These are phyloP conservation scores for Sporisorium iseilematis-ciliati DNA, from an alignment of 1,284 basidiomycete genomes.

Conservation along the genomic window DNA sequence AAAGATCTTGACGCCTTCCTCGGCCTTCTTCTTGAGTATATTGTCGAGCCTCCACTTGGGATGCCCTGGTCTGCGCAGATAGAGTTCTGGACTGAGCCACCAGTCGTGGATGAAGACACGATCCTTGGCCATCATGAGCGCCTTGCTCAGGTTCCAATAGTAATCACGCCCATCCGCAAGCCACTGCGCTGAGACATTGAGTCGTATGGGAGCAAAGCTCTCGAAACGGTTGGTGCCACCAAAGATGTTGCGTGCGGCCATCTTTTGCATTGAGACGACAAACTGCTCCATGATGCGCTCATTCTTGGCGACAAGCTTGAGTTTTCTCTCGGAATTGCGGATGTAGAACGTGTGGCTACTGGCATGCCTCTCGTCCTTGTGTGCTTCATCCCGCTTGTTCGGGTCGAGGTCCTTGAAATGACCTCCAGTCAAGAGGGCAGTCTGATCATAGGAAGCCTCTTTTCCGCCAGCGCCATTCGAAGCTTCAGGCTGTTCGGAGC, in stretches of 20 bases:
- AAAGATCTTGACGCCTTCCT: constrained; percentile 95
- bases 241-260: constrained; percentile 83
- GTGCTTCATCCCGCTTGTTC: constrained; percentile 28
- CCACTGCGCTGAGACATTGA: constrained; percentile 97
- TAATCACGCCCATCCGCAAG: constrained; percentile 86
- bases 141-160: constrained; percentile 83
- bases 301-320: constrained; percentile 89
- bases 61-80: constrained; percentile 84
- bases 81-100: constrained; percentile 77
- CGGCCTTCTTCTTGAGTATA: constrained; percentile 90
- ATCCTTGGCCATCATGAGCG: constrained; percentile 89
- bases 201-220: constrained; percentile 91
- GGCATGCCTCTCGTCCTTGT: constrained; percentile 62
- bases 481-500: constrained; percentile 46
- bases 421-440: constrained; percentile 61
- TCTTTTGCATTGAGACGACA: constrained; percentile 90
- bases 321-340: constrained; percentile 86
- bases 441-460: constrained; percentile 52
- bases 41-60: constrained; percentile 89
- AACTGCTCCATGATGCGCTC: constrained; percentile 98
- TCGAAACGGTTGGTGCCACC: constrained; percentile 79
- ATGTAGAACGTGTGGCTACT: constrained; percentile 92
- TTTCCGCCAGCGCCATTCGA: constrained; percentile 16
- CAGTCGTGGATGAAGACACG: constrained; percentile 71
- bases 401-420: constrained; percentile 57